These are phyloP conservation scores for Trichoderma polysporum DNA, from an alignment of 2,329 filamentous ascomycete genomes.

Conservation along the genomic window DNA sequence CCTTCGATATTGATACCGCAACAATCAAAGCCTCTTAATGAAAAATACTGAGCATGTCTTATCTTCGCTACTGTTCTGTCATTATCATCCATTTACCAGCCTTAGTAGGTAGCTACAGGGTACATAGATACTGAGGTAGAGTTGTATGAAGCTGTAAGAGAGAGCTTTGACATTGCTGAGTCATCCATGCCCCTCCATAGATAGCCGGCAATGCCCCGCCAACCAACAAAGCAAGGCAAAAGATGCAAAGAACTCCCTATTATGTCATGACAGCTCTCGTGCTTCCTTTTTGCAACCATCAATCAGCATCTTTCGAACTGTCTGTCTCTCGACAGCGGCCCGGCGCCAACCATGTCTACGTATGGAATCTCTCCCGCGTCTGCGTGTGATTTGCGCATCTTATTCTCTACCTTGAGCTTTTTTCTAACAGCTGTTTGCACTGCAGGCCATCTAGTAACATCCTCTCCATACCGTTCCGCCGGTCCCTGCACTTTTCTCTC, in stretches of 20 bases:
- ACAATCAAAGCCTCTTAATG: too few relatives aligned
- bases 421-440: neutral
- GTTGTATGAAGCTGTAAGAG: too few relatives aligned
- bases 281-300: neutral
- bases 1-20: too few relatives aligned
- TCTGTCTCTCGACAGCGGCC: neutral
- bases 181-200: conserved; percentile 8
- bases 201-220: conserved; percentile 16
- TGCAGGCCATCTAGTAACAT: conserved; percentile 50
- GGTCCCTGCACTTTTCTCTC: conserved; percentile 75
- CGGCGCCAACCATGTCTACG: conserved; percentile 16
- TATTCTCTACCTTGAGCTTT: neutral
- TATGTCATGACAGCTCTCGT: neutral
- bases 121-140: too few relatives aligned
- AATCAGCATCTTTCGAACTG: neutral
- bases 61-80: too few relatives aligned
- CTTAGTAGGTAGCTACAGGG: neutral
- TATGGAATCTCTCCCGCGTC: neutral
- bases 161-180: neutral
- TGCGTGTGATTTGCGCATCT: neutral
- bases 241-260: neutral
- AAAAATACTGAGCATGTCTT: too few relatives aligned
- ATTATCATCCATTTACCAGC: neutral
- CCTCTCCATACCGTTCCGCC: conserved; percentile 83
- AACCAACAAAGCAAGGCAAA: conserved; percentile 3